Conservation (phyloP, 2,329 filamentous ascomycete species). For the Tolypocladium tundrense region DNA sequence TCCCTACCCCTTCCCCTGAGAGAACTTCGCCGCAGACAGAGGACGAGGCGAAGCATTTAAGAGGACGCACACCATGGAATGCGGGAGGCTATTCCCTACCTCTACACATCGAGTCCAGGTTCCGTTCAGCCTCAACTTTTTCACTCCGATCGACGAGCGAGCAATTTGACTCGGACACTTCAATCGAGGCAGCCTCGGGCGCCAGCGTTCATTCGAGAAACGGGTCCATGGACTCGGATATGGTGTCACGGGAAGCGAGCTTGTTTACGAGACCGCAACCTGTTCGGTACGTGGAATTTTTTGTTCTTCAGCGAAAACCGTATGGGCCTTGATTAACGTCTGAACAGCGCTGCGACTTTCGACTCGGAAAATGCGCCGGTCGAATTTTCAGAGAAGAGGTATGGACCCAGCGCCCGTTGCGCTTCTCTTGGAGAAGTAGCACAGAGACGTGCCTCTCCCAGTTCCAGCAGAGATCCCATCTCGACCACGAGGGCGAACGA, state of each 20-base stretch:
- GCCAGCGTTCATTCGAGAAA: conserved; percentile 16
- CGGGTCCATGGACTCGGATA: conserved; percentile 19
- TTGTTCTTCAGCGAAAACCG: background rate
- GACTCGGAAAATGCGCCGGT: background rate
- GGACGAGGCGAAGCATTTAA: conserved; percentile 10
- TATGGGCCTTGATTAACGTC: background rate
- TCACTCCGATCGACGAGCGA: conserved; percentile 14
- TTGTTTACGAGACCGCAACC: background rate
- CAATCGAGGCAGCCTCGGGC: conserved; percentile 7
- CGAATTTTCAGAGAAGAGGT: background rate
- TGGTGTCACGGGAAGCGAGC: background rate
- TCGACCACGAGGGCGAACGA: background rate
- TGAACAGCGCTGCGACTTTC: background rate
- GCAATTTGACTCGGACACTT: conserved; percentile 9
- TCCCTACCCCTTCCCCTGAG: conserved; percentile 25
- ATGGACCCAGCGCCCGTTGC: background rate
- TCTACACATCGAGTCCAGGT: conserved; percentile 27
- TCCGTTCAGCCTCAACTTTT: conserved; percentile 11
- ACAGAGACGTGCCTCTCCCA: background rate
- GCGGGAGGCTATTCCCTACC: conserved; percentile 38
- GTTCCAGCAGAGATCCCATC: background rate
- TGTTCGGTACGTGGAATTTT: background rate
- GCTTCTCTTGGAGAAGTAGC: background rate
- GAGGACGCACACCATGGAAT: conserved; percentile 38
- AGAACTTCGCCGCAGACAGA: conserved; percentile 12